A percentile compares a stretch with the other conserved stretches of the same genome.
Evolutionary conservation across 106 monocot genomes (phyloP).

Genomic region (Dendrobium chrysotoxum): DNA sequence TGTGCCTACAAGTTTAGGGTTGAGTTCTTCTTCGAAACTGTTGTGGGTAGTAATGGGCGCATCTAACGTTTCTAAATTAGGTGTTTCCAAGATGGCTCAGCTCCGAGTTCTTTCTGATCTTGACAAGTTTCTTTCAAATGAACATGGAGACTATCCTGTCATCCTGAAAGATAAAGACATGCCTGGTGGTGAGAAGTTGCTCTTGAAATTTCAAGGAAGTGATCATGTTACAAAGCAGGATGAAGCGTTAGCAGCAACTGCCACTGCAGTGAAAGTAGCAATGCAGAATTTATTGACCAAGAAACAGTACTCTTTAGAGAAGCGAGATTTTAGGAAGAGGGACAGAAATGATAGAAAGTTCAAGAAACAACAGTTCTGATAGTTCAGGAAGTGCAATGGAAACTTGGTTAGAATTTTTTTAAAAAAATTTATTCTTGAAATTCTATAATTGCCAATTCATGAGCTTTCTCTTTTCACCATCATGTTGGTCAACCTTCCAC

Average conservation of each 20-base stretch:
- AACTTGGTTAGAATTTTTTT: not conserved
- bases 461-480: not conserved
- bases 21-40: conserved; percentile 20
- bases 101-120: conserved; percentile 39
- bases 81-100: conserved; percentile 15
- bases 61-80: conserved; percentile 33
- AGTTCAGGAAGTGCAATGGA: not conserved
- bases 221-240: conserved; percentile 40
- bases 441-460: not conserved
- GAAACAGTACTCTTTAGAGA: conserved; percentile 81
- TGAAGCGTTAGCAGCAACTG: conserved; percentile 23
- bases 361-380: conserved; percentile 14
- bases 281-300: conserved; percentile 78
- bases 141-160: conserved; percentile 8
- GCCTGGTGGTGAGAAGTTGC: conserved; percentile 57
- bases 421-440: not conserved
- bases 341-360: conserved; percentile 67
- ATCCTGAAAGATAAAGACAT: conserved; percentile 41
- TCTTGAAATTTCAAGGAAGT: conserved; percentile 64
- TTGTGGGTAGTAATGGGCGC: conserved; percentile 92
- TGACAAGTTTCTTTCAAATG: conserved; percentile 6
- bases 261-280: conserved; percentile 50
- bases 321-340: conserved; percentile 68
- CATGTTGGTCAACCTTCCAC: not conserved
- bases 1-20: conserved; percentile 66